Evolutionary conservation across 768 basidiomycete genomes (phyloP).

Genomic region (Macrolepiota albuminosa): DNA sequence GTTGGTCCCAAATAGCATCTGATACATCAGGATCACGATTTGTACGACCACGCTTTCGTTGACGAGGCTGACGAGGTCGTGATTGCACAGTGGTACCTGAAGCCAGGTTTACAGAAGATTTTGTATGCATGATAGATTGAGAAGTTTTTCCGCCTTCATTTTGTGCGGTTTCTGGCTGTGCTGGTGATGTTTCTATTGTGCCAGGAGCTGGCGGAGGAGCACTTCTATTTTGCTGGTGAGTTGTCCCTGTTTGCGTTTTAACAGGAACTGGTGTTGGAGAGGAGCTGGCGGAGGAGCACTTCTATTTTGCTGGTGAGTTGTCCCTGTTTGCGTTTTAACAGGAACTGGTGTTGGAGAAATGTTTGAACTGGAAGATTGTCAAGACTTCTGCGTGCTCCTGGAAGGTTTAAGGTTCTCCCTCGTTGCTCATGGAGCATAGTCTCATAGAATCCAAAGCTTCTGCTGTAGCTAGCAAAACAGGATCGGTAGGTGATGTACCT

Average conservation of each 20-base stretch:
- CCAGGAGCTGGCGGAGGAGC: neutral
- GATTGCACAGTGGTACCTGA: neutral
- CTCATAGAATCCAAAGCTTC: neutral
- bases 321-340: neutral
- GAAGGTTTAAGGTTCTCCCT: neutral
- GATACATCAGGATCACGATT: conserved; percentile 47
- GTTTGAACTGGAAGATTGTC: neutral
- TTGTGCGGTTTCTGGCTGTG: neutral
- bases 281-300: neutral
- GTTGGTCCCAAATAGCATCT: conserved; percentile 45
- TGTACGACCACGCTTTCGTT: neutral
- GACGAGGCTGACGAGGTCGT: neutral
- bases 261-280: too few relatives aligned
- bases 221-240: neutral
- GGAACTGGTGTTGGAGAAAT: neutral
- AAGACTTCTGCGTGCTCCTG: neutral
- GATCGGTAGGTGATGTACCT: conserved; percentile 1
- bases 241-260: neutral
- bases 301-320: neutral
- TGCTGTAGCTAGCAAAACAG: neutral
- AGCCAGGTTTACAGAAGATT: neutral
- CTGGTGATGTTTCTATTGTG: neutral
- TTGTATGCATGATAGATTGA: neutral
- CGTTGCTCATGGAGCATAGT: neutral
- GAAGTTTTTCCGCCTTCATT: neutral